Base-by-base conservation (phyloP, 2,329 filamentous ascomycete species). In the Rhexocercosporidium sp. region DNA sequence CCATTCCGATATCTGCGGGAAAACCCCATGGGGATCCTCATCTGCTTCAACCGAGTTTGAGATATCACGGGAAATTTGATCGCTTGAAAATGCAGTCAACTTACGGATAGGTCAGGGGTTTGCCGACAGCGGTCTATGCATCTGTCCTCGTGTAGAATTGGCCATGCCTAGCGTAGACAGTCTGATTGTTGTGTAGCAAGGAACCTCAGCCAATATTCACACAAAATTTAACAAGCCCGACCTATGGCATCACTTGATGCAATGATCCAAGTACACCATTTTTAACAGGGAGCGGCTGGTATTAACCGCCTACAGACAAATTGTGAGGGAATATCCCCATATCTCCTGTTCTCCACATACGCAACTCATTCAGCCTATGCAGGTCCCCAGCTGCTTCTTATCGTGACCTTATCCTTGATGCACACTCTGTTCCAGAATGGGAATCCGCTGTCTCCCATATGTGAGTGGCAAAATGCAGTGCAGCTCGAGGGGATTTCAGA, bases 311-410 rank as follows among this genome's bases (percentile, higher is more conserved):
- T 31, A 20, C 31, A 9, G 29, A 34, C 14, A 11, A 18, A 14
- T 22, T 8, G 20, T 47, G 44, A 22, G 44, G 51, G 53, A 37
- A 56, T 31, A 46, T 59, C 53, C 53, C 41, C 27, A 37, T 64
- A 31, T 37, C 53, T 59, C 29, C 44, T 64, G 31, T 64, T 53
- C 53, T 59, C 54, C 39, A 44, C 53, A 64, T 27, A 64, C 27
- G 41, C 29, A 51, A n/a, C 22, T 27, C 29, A 64, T 64, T 64
- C 53, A 64, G 62, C 62, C 62, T 59, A 54, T 59, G 41, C 53
- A 47, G 29, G 54, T 46, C 29, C 62, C 29, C n/a, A 59, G 37
- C 44, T 41, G 20, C 44, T 27, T 49, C 34, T 31, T 64, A 56
- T 64, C 54, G 27, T 59, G 39, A 59, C 25, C 53, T 59, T 64